Evolutionary conservation across 2,329 filamentous ascomycete species (phyloP), one percentile per base, ranked within the genome.

Genomic region (Ophiocordyceps camponoti-leonardi): DNA sequence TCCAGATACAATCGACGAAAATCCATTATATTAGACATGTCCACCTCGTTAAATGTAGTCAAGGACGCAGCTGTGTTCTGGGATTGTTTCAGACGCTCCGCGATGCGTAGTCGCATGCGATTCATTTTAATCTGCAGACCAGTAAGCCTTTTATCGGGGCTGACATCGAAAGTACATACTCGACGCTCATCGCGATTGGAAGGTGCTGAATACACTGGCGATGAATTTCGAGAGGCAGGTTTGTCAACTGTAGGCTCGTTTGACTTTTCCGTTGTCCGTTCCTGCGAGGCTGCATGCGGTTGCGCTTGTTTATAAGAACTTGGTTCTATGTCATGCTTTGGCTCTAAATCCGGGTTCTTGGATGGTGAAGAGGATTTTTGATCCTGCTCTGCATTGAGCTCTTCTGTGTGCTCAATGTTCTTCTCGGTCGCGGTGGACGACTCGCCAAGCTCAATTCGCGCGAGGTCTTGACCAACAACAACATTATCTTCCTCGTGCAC

Each of bases 11-110:
- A 72, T 66, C 94, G 95, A 55, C 92, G 83, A 71, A 98, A 90
- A 51, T 95, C 86, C 83, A 96, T 94, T 44, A 98, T 72, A 20
- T 83, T 86, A 30, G 90, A 94, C 92, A 98, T 98, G 64, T 98
- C 92, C 49, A 98, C 92, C 67, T 96, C 90, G 65, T 98, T 95
- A 75, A 98, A 98, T 23, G 92, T 98, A 43, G 92, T 96, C 45
- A 98, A 73, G 4, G 92, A 94, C 41, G 92, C 92, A 44, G 92
- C 90, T 2, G 92, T 96, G 69, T 98, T 98, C 63, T 98, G 92
- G 19, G 92, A 96, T 64, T 98, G 92, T 78, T 98, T 98, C 52
- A 98, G 77, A 55, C 92, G 87, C 71, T 98, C 92, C 44, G 92
- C 86, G 55, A 96, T 98, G 50, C 92, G 82, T 49, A 96, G 78